Evolutionary conservation across 1,139 yeast genomes (phyloP), one percentile per base, ranked within the genome.

Genomic region (Candida pseudoviswanathii): DNA sequence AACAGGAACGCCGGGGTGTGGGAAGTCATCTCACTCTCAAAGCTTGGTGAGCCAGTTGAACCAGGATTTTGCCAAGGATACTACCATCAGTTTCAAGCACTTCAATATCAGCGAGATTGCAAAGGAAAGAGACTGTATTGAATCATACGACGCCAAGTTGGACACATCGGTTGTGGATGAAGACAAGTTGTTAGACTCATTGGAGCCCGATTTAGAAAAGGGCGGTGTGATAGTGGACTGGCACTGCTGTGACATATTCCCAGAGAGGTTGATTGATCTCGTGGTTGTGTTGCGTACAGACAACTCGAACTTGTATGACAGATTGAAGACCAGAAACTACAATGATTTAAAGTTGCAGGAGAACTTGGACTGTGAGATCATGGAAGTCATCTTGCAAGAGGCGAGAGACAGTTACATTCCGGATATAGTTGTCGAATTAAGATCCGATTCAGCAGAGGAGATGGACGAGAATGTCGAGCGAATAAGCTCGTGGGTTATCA

Each of bases 1-100:
- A 46, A 94, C 98, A 5, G 99, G 99, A 3, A 95, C 99, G 1
- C 99, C 99, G 10, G 98, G 99, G 0, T 90, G 97, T 59, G 99
- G 99, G 10, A 94, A 94, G 63, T 82, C 97, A 1, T 85, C 94
- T 21, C 97, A 92, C 60, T 83, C 94, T 2, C 85, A 82, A 59
- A 73, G 78, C 49, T 71, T 92, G 50, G 81, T 77, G 5, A 73
- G 80, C 42, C 78, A 77, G 51, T 65, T 85, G 5, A 75, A 69
- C 24, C 71, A 68, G 9, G 57, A 62, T 10, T 33, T 51, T 6
- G 36, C 33, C 4, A 38, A 45, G 27, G 50, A 49, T 5, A 45
- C 43, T n/a, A 44, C 49, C 3, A 26, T 44, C 4, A 39, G 49
- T 8, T 79, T 85, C 58, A 70, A 66, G 44, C 87, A 88, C 59